Evolutionary conservation across 2,329 filamentous ascomycete species (phyloP).

Genomic region (Emydomyces testavorans): DNA sequence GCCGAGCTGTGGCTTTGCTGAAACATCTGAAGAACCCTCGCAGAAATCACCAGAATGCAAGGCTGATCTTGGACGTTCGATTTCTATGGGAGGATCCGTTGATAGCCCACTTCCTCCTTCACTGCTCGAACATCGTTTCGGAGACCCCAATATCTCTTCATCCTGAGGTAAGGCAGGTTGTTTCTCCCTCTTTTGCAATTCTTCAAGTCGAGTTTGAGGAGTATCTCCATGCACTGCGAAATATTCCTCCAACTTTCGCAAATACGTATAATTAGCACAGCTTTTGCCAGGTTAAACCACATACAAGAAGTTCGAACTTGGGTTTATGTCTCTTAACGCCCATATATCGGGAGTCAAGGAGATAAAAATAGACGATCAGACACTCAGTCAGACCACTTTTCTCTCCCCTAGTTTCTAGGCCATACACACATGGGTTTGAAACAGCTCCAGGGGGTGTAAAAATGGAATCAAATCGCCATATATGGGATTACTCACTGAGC

Average conservation of each 20-base stretch:
- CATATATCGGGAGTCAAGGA: not conserved
- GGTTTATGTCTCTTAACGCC: not conserved
- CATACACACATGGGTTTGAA: not conserved
- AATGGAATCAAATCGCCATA: not conserved
- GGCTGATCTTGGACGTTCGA: slow-evolving; percentile 70
- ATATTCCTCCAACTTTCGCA: slow-evolving; percentile 29
- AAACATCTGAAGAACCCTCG: slow-evolving; percentile 30
- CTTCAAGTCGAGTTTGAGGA: slow-evolving; percentile 29
- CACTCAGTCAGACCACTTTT: not conserved
- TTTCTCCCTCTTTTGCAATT: slow-evolving; percentile 16
- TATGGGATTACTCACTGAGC: slow-evolving; percentile 39
- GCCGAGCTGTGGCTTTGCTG: slow-evolving; percentile 22
- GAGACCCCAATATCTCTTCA: slow-evolving; percentile 34
- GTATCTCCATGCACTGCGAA: slow-evolving; percentile 30
- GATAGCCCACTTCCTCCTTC: slow-evolving; percentile 27
- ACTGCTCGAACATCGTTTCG: slow-evolving; percentile 23
- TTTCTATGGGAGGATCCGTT: slow-evolving; percentile 48
- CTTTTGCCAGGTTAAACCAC: not conserved
- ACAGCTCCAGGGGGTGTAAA: not conserved
- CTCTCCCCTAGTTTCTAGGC: not conserved
- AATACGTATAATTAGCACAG: slow-evolving; percentile 15
- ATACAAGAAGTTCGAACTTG: not conserved
- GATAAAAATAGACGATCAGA: not conserved
- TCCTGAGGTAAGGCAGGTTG: slow-evolving; percentile 34
- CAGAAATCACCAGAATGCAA: slow-evolving; percentile 53